phyloP scores from a whole-genome alignment of 78 protist genomes.

The Dictyostelium brefeldianum region DNA sequence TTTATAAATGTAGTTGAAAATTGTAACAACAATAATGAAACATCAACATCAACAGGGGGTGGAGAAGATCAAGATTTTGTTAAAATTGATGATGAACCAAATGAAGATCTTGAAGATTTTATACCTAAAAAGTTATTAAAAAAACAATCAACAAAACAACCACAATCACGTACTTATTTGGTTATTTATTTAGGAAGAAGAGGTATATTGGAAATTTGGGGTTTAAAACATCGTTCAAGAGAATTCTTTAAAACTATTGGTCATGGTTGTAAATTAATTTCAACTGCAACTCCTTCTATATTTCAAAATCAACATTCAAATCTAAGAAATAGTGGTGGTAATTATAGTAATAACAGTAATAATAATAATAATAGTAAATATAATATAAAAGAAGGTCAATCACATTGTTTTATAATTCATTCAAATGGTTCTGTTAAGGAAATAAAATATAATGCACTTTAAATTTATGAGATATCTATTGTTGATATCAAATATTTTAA shows the following conservation, averaged over 20 bases:
- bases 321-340: constrained; percentile 3
- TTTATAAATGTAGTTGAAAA: constrained; percentile 42
- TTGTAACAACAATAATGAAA: neutral
- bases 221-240: constrained; percentile 47
- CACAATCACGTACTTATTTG: neutral
- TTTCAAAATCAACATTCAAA: neutral
- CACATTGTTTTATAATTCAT: constrained; percentile 24
- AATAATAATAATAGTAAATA: neutral
- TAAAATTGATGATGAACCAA: neutral
- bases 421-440: neutral
- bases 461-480: neutral
- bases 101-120: constrained; percentile 47
- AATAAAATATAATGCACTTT: neutral
- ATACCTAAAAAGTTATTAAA: constrained; percentile 63
- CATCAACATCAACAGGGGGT: too few species aligned
- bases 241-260: constrained; percentile 69
- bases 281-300: constrained; percentile 4
- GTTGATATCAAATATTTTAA: too few species aligned
- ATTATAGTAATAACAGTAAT: too few species aligned
- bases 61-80: too few species aligned
- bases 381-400: neutral
- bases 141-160: neutral
- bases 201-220: constrained; percentile 81
- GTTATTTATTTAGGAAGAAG: constrained; percentile 78
- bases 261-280: constrained; percentile 54